Base-by-base conservation (phyloP, 2,329 filamentous ascomycete species). In the Penicillium sp. region DNA sequence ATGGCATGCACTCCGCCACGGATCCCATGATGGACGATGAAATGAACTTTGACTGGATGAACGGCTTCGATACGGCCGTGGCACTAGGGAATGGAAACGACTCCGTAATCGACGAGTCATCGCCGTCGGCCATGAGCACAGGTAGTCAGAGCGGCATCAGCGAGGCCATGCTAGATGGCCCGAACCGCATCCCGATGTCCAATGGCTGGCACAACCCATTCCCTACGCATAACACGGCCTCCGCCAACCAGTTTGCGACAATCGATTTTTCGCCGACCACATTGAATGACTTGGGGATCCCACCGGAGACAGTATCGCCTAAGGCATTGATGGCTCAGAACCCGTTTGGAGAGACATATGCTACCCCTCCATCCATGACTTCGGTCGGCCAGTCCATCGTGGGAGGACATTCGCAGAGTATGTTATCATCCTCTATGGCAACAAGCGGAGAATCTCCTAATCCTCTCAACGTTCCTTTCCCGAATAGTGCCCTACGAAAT, bases 121-220 rank as follows among this genome's bases (percentile, higher is more conserved):
- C 95, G 14, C 95, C 95, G 16, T 98, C 95, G 9, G 92, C 92
- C 47, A 93, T 98, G 74, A 98, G 93, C 78, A 96, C 91, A 44
- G 91, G 91, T 58, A 98, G 93, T 76, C 93, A 96, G 70, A 93
- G 90, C 72, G 74, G 74, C 11, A 74, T 74, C 48, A 96, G 91
- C 75, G 95, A 98, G 72, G 87, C 92, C 58, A 92, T 96, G 88
- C 81, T 95, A 57, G 92, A 97, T 74, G 91, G 91, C 5, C 71
- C 72, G 37, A 89, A 88, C 73, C 86, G 88, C 63, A 81, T 83
- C 42, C 80, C 83, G 56, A 77, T 81, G 3, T 78, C 79, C 4
- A 79, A 81, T 64, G 83, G 85, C 79, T 92, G 89, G 87, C 85
- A 89, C 68, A 82, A 85, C 50, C 82, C 86, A 39, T 80, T 92